Conservation (phyloP, 129 eudicot species). For the Helianthus tuberosus region DNA sequence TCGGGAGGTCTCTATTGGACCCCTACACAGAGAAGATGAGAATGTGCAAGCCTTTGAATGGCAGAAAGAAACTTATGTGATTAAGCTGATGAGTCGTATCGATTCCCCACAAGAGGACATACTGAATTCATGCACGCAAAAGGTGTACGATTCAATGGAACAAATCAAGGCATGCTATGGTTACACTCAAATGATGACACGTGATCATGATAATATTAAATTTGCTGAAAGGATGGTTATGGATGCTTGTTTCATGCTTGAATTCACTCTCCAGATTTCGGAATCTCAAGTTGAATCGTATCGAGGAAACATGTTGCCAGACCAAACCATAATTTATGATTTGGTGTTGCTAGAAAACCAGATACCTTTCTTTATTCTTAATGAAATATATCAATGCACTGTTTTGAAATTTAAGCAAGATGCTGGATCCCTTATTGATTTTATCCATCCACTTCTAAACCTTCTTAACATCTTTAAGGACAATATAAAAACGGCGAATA, state of each 20-base stretch:
- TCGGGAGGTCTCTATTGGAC: conserved; percentile 16
- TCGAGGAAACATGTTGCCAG: neutral
- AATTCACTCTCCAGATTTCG: too few relatives aligned
- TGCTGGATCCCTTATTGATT: neutral
- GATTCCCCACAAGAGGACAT: too few relatives aligned
- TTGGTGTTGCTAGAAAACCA: neutral
- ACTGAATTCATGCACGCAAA: too few relatives aligned
- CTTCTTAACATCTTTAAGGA: neutral
- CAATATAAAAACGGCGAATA: neutral
- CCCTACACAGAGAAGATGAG: conserved; percentile 2
- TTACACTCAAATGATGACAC: too few relatives aligned
- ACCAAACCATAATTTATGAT: too few relatives aligned
- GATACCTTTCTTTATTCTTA: neutral
- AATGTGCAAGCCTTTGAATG: conserved; percentile 9
- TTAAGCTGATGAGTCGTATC: neutral
- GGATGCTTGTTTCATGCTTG: neutral
- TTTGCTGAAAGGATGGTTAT: too few relatives aligned
- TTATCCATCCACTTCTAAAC: neutral
- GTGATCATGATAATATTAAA: too few relatives aligned
- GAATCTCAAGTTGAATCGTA: too few relatives aligned
- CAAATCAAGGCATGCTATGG: too few relatives aligned
- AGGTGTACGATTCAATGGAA: too few relatives aligned
- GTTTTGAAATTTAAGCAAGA: neutral
- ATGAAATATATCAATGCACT: neutral
- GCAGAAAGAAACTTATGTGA: neutral